A percentile compares a stretch with the other conserved stretches of the same genome.
These are phyloP conservation scores for Moesziomyces sp. DNA, from an alignment of 1,284 basidiomycete genomes.

Conservation along the genomic window DNA sequence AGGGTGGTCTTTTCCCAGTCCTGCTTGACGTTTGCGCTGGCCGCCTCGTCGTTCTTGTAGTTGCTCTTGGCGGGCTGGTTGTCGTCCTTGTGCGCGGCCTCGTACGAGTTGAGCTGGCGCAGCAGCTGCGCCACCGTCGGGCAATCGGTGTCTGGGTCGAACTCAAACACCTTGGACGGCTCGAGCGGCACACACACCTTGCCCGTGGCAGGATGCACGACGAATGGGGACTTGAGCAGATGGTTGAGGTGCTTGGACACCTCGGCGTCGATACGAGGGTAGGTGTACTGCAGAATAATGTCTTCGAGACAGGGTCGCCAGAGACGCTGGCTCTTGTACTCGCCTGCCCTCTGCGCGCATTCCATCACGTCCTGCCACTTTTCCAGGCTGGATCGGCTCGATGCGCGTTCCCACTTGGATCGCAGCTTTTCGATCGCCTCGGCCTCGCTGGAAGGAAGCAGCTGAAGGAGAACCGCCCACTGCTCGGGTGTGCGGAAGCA, in stretches of 20 bases:
- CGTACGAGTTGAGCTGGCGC: conserved; percentile 76
- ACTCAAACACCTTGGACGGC: conserved; percentile 79
- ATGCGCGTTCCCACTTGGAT: conserved; percentile 75
- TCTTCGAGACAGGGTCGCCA: conserved; percentile 74
- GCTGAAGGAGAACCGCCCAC: conserved; percentile 79
- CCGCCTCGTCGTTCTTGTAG: conserved; percentile 50
- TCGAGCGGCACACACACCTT: conserved; percentile 94
- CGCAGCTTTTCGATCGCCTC: conserved; percentile 69
- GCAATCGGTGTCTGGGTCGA: conserved; percentile 81
- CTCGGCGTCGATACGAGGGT: conserved; percentile 94
- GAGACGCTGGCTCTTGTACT: conserved; percentile 51
- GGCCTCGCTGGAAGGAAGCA: conserved; percentile 73
- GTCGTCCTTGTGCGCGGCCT: conserved; percentile 67
- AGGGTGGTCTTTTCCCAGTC: conserved; percentile 74
- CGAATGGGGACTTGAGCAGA: conserved; percentile 96
- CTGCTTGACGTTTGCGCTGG: conserved; percentile 57
- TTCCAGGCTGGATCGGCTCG: conserved; percentile 73
- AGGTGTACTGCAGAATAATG: conserved; percentile 91
- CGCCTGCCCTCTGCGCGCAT: conserved; percentile 61
- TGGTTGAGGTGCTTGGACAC: conserved; percentile 98
- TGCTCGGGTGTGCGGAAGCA: conserved; percentile 80
- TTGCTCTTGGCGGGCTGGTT: conserved; percentile 35
- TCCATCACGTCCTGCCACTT: conserved; percentile 79
- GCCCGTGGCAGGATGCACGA: conserved; percentile 94
- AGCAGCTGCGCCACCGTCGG: conserved; percentile 88